Evolutionary conservation across 2,329 filamentous ascomycete genomes (phyloP), one percentile per base, ranked within the genome.

Genomic region (Aaosphaeria pasadenensis): DNA sequence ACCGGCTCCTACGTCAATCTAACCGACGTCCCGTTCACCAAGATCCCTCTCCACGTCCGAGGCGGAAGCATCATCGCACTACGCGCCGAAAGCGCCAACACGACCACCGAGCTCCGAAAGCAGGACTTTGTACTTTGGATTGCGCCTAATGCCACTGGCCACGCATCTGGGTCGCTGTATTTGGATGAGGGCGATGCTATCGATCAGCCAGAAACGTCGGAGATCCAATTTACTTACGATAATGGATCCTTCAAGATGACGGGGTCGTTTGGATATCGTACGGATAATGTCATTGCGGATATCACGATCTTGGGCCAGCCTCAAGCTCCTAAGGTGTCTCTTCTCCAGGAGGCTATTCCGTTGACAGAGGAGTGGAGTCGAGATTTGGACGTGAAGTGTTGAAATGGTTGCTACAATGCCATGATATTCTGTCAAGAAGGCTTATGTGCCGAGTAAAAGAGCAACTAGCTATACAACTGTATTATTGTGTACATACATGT

Each of bases 161-260:
- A 72, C 6, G 89, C 89, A 0, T 66, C 62, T 1, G 89, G 89
- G 0, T 74, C 77, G 45, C 73, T 94, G 48, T 94, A 91, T 64
- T 71, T 94, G 4, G 89, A 94, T 56, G 89, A 95, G 51, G 89
- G 89, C 6, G 83, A 84, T 49, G 84, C 79, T 29, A 58, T 91
- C 43, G 72, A 81, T 49, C 87, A 88, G 67, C 53, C 70, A 3
- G 65, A 59, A 1, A 81, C 76, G 11, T 82, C 77, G 5, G 72
- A 81, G 47, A 75, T 91, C 44, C 66, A 72, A 11, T 88, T 91
- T 56, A 58, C 63, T 7, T 91, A 83, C 61, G 70, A 76, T 41
- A 63, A 76, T 3, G 79, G 80, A 31, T 69, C 71, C 47, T 74
- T 88, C 28, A 70, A 56, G 0, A 69, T 78, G 35, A 71, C 68